phyloP scores from a whole-genome alignment of 129 eudicot genomes.

The Rutidosis leptorrhynchoides region DNA sequence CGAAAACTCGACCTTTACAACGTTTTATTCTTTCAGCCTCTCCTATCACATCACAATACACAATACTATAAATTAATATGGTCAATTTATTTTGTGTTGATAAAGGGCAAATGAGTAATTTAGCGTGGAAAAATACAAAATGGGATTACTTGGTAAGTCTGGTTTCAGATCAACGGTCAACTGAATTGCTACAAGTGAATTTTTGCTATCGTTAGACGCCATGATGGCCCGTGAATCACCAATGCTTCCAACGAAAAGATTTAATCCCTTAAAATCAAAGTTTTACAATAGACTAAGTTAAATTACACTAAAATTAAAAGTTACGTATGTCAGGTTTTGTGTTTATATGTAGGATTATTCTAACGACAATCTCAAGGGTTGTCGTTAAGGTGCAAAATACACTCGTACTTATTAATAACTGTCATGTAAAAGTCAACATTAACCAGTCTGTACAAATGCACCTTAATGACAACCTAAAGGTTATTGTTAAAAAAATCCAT shows the following conservation, averaged over 20 bases:
- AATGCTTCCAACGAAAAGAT: conserved; percentile 37
- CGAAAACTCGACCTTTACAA: conserved; percentile 92
- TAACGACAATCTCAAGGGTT: too few relatives aligned
- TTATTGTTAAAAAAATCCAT: not conserved
- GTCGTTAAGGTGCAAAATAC: too few relatives aligned
- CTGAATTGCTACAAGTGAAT: conserved; percentile 32
- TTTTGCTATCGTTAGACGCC: conserved; percentile 28
- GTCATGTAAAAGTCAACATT: too few relatives aligned
- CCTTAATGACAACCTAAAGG: too few relatives aligned
- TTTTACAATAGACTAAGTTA: not conserved
- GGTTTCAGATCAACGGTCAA: conserved; percentile 66
- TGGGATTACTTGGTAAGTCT: conserved; percentile 69
- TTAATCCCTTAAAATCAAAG: conserved; percentile 26
- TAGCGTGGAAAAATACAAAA: not conserved
- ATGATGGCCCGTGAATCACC: conserved; percentile 33
- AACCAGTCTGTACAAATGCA: too few relatives aligned
- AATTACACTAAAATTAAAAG: conserved; percentile 12
- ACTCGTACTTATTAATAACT: too few relatives aligned
- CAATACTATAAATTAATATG: not conserved
- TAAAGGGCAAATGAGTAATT: not conserved
- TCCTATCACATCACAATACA: conserved; percentile 31
- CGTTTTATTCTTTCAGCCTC: conserved; percentile 94
- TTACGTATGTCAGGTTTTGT: not conserved
- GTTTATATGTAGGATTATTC: too few relatives aligned
- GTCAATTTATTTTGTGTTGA: not conserved